These are phyloP conservation scores for Saccharomycopsis sp. DNA, from an alignment of 805 yeast genomes.

Conservation along the genomic window DNA sequence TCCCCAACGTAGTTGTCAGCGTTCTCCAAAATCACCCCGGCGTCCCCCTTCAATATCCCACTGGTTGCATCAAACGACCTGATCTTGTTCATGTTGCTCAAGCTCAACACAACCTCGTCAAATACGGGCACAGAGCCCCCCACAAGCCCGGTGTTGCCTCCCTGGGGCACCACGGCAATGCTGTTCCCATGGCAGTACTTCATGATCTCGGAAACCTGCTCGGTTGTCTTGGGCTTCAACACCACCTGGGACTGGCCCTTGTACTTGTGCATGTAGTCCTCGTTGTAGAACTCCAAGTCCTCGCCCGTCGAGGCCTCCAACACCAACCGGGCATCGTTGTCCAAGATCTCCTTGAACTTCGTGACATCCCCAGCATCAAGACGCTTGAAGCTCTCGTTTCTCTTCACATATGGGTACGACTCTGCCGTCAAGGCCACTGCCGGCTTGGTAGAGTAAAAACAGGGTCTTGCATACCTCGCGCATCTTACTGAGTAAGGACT, in stretches of 20 bases:
- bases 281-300: slow-evolving; percentile 66
- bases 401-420: slow-evolving; percentile 49
- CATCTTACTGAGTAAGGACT: too few relatives aligned
- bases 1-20: slow-evolving; percentile 76
- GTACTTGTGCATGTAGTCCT: slow-evolving; percentile 92
- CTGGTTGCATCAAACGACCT: slow-evolving; percentile 74
- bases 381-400: slow-evolving; percentile 42
- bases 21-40: slow-evolving; percentile 80
- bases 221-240: slow-evolving; percentile 71
- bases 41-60: slow-evolving; percentile 82
- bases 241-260: slow-evolving; percentile 78
- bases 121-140: slow-evolving; percentile 92
- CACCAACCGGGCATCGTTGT: slow-evolving; percentile 32
- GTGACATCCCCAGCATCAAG: slow-evolving; percentile 49
- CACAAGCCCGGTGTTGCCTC: slow-evolving; percentile 94
- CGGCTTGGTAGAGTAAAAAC: too few relatives aligned
- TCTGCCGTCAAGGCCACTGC: slow-evolving; percentile 74
- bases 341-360: slow-evolving; percentile 52
- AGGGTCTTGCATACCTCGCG: too few relatives aligned
- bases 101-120: slow-evolving; percentile 75
- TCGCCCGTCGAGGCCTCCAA: too few relatives aligned
- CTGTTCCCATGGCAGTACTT: slow-evolving; percentile 69
- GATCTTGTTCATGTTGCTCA: slow-evolving; percentile 63
- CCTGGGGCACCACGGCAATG: slow-evolving; percentile 89
- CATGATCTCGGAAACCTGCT: slow-evolving; percentile 68